Evolutionary conservation across 371 early-diverging fungal genomes (phyloP).

Genomic region (Massospora cicadina): DNA sequence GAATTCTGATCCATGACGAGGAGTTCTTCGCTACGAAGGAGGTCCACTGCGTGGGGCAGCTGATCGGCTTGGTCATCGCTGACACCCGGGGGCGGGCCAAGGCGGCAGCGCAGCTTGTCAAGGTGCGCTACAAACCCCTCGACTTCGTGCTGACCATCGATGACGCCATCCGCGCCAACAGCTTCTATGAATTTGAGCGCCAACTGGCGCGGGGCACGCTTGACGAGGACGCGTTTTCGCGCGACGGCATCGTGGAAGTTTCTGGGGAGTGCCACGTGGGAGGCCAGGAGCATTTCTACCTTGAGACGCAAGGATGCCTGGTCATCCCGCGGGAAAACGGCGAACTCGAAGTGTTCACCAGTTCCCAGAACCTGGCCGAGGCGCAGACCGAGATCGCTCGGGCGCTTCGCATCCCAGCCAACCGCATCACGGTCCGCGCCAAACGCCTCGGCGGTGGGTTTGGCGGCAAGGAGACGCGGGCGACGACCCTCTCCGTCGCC

Average conservation of each 20-base stretch:
- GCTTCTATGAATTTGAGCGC: slow-evolving; percentile 30
- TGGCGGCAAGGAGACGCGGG: slow-evolving; percentile 58
- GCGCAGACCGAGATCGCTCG: slow-evolving; percentile 36
- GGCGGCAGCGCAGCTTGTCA: slow-evolving; percentile 38
- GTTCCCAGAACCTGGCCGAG: slow-evolving; percentile 51
- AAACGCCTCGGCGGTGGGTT: slow-evolving; percentile 69
- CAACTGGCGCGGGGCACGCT: slow-evolving; percentile 29
- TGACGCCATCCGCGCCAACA: slow-evolving; percentile 39
- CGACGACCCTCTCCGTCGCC: slow-evolving; percentile 25
- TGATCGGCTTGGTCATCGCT: slow-evolving; percentile 52
- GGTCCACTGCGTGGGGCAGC: slow-evolving; percentile 41
- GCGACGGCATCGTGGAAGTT: slow-evolving; percentile 27
- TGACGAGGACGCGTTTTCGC: slow-evolving; percentile 22
- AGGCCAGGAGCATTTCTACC: slow-evolving; percentile 51
- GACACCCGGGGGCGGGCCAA: slow-evolving; percentile 33
- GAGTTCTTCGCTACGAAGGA: slow-evolving; percentile 41
- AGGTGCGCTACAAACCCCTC: slow-evolving; percentile 39
- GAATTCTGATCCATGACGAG: slow-evolving; percentile 35
- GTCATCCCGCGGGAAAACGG: slow-evolving; percentile 48
- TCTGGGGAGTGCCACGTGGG: slow-evolving; percentile 26
- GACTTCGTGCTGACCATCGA: slow-evolving; percentile 40
- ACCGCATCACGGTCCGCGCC: slow-evolving; percentile 35
- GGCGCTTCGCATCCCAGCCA: slow-evolving; percentile 35
- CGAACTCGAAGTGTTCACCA: slow-evolving; percentile 50
- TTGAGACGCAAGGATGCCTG: slow-evolving; percentile 46